These are phyloP conservation scores for Phaeosphaeria sp. DNA, from an alignment of 2,329 filamentous ascomycete species.

Conservation along the genomic window DNA sequence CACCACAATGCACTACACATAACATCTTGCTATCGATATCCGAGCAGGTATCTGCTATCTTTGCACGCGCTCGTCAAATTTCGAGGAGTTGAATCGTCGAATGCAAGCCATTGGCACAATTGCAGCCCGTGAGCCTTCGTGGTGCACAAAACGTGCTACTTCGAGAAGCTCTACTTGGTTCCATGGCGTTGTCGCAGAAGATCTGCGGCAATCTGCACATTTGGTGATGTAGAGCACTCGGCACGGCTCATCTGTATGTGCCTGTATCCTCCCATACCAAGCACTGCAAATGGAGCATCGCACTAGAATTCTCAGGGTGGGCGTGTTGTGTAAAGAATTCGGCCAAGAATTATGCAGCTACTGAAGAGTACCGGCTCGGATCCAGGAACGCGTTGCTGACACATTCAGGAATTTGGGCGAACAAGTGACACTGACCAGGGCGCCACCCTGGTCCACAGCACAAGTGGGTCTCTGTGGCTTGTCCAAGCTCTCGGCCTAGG, in stretches of 20 bases:
- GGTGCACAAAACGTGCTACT: background rate
- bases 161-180: too few species aligned
- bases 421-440: conserved; percentile 36
- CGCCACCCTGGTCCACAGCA: conserved; percentile 28
- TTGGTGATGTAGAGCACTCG: background rate
- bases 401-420: conserved; percentile 23
- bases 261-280: background rate
- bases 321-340: background rate
- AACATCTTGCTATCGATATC: background rate
- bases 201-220: too few species aligned
- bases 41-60: background rate
- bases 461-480: conserved; percentile 32
- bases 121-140: background rate
- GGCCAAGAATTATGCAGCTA: conserved; percentile 21
- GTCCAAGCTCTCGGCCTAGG: conserved; percentile 31
- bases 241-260: background rate
- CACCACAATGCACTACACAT: background rate
- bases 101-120: background rate
- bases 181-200: too few species aligned
- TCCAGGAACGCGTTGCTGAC: conserved; percentile 32
- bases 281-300: too few species aligned
- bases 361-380: conserved; percentile 14
- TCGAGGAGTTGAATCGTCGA: conserved; percentile 13
- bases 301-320: background rate
- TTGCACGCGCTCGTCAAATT: background rate